Percentiles rank a stretch among this genome's conserved stretches.
These are phyloP conservation scores for Cercospora sesami DNA, from an alignment of 2,329 filamentous ascomycete species.

Conservation along the genomic window DNA sequence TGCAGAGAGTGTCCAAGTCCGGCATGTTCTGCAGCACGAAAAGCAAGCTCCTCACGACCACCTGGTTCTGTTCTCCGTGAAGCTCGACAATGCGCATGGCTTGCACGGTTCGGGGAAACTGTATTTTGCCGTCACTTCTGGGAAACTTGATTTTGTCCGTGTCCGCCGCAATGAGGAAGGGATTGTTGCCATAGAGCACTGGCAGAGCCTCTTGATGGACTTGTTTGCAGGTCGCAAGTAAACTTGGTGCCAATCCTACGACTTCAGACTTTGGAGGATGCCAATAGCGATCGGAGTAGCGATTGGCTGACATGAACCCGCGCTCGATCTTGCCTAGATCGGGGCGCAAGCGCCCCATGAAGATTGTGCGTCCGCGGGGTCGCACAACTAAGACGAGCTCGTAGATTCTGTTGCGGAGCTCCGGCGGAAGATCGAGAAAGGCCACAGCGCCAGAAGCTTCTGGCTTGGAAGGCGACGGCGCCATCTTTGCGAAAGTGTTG, in stretches of 20 bases:
- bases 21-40: background rate
- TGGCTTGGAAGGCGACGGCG: background rate
- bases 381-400: background rate
- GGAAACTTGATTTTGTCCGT: background rate
- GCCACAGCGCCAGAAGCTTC: background rate
- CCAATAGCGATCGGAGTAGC: no score
- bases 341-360: background rate
- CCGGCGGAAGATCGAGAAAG: conserved; percentile 7
- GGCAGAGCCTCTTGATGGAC: background rate
- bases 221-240: background rate
- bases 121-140: background rate
- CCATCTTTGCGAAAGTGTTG: background rate
- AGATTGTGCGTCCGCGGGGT: no score
- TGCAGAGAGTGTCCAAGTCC: background rate
- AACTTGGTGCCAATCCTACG: no score
- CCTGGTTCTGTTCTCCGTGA: background rate
- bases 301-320: no score
- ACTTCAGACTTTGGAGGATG: no score
- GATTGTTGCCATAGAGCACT: background rate
- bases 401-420: conserved; percentile 4
- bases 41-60: background rate
- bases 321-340: background rate
- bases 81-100: background rate
- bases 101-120: background rate
- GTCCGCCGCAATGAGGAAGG: background rate